Evolutionary conservation across 192 early-diverging fungal genomes (phyloP).

Genomic region (Backusella australiensis): DNA sequence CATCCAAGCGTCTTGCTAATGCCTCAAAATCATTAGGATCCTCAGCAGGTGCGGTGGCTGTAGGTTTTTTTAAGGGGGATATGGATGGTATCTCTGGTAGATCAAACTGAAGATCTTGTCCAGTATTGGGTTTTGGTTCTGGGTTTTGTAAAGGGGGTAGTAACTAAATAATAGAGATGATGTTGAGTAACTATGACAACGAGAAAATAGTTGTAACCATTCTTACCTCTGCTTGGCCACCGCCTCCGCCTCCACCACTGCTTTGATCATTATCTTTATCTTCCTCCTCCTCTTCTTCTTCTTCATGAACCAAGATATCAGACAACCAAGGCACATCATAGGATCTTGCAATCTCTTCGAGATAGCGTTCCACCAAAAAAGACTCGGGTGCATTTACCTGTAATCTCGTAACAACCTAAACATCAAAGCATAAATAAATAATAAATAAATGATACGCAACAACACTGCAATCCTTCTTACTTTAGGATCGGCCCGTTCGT

Average conservation of each 20-base stretch:
- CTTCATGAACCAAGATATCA: slow-evolving; percentile 41
- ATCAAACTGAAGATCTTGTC: slow-evolving; percentile 14
- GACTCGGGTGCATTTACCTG: slow-evolving; percentile 74
- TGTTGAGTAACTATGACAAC: not conserved
- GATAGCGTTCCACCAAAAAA: slow-evolving; percentile 78
- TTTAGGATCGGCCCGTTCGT: slow-evolving; percentile 72
- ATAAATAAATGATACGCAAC: not conserved
- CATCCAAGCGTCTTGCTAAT: slow-evolving; percentile 72
- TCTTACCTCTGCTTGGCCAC: slow-evolving; percentile 13
- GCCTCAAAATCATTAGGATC: slow-evolving; percentile 58
- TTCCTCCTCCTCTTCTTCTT: slow-evolving; percentile 27
- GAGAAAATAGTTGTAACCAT: not conserved
- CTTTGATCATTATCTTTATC: slow-evolving; percentile 25
- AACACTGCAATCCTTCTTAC: slow-evolving; percentile 33
- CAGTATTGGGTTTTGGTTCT: not conserved
- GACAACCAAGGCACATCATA: slow-evolving; percentile 75
- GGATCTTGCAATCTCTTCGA: slow-evolving; percentile 84
- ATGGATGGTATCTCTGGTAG: slow-evolving; percentile 28
- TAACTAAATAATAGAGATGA: not conserved
- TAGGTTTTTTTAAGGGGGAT: slow-evolving; percentile 18
- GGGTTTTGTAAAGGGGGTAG: not conserved
- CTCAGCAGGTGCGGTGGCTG: slow-evolving; percentile 10
- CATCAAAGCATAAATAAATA: not conserved
- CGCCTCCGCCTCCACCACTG: not conserved
- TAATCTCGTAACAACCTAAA: slow-evolving; percentile 80